These are phyloP conservation scores for Sphagnum fallax DNA, from an alignment of 228 moss, liverwort and hornwort species.

Conservation along the genomic window DNA sequence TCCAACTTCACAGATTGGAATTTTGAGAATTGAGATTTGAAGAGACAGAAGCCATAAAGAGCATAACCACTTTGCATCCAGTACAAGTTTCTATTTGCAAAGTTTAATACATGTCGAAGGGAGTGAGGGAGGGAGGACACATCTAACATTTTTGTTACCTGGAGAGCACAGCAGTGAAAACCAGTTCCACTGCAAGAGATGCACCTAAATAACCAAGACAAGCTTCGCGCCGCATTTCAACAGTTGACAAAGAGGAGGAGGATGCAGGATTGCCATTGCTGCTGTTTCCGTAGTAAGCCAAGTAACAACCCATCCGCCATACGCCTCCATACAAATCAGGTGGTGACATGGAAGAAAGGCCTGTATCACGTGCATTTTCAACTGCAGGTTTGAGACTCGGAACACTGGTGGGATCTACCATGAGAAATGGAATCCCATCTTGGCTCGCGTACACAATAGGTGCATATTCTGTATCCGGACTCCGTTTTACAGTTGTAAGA, in stretches of 20 bases:
- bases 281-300: conserved; percentile 21
- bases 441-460: neutral
- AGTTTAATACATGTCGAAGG: too few relatives aligned
- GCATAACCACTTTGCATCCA: too few relatives aligned
- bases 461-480: neutral
- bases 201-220: conserved; percentile 29
- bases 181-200: conserved; percentile 12
- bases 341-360: neutral
- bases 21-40: too few relatives aligned
- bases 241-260: neutral
- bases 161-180: conserved; percentile 15
- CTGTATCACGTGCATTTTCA: neutral
- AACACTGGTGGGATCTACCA: conserved; percentile 1
- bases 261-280: neutral
- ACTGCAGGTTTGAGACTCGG: neutral
- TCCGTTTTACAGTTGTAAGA: neutral
- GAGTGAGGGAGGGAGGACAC: too few relatives aligned
- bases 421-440: neutral
- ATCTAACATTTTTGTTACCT: conserved; percentile 1
- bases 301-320: conserved; percentile 27
- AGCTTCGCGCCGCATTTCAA: conserved; percentile 3
- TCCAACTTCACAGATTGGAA: too few relatives aligned
- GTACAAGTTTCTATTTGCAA: too few relatives aligned
- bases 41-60: too few relatives aligned
- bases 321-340: conserved; percentile 4